These are phyloP conservation scores for Vanderwaltozyma yarrowii DNA, from an alignment of 805 yeast species.

Conservation along the genomic window DNA sequence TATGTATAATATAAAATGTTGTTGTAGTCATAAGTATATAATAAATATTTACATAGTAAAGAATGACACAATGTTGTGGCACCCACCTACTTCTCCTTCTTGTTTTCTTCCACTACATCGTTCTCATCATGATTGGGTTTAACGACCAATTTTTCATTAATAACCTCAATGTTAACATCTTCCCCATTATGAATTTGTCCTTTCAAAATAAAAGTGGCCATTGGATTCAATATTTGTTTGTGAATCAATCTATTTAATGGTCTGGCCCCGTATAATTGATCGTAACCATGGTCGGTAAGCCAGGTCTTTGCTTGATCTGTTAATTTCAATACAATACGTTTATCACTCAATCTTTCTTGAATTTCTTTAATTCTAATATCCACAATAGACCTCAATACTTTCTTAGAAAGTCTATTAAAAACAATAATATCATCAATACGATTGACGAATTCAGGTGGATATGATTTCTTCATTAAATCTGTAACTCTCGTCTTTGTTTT, in stretches of 20 bases:
- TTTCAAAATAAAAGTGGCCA: slow-evolving; percentile 68
- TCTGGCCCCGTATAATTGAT: slow-evolving; percentile 88
- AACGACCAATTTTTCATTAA: slow-evolving; percentile 34
- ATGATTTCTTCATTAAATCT: slow-evolving; percentile 57
- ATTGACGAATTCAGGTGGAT: slow-evolving; percentile 93
- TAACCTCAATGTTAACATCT: slow-evolving; percentile 40
- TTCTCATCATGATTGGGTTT: slow-evolving; percentile 37
- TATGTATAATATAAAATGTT: no score
- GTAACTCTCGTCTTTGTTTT: slow-evolving; percentile 48
- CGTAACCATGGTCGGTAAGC: slow-evolving; percentile 82
- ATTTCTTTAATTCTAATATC: slow-evolving; percentile 78
- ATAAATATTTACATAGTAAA: no score
- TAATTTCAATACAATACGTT: slow-evolving; percentile 56
- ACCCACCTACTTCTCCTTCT: no score
- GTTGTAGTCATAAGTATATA: no score
- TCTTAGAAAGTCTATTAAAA: slow-evolving; percentile 78
- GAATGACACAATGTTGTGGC: no score
- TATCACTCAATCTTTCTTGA: slow-evolving; percentile 63
- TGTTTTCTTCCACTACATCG: no score
- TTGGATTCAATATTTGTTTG: slow-evolving; percentile 73
- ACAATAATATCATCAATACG: slow-evolving; percentile 90
- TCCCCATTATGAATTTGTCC: slow-evolving; percentile 63
- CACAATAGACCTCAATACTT: slow-evolving; percentile 67
- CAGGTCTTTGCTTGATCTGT: slow-evolving; percentile 60
- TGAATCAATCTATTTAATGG: slow-evolving; percentile 89